A percentile compares a stretch with the other conserved stretches of the same genome.
Evolutionary conservation across 139 green algal species (phyloP).

Genomic region (Chara braunii): DNA sequence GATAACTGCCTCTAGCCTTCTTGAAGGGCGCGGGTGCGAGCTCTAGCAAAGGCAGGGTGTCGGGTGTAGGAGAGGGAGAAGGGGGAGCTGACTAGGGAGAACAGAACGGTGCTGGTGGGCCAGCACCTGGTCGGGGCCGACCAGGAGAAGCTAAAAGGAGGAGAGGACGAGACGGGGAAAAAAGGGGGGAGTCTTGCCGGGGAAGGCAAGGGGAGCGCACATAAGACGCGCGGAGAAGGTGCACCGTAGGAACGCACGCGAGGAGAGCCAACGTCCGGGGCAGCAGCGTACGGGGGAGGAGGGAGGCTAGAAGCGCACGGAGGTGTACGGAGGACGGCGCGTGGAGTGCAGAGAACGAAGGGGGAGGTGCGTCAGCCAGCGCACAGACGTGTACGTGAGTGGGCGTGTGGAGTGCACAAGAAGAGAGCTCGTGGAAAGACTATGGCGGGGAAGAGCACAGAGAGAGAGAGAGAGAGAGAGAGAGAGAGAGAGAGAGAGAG

Average conservation of each 20-base stretch:
- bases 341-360: neutral
- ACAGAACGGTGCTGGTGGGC: too few relatives aligned
- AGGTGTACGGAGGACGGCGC: neutral
- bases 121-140: too few relatives aligned
- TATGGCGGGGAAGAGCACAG: neutral
- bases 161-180: neutral
- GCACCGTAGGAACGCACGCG: neutral
- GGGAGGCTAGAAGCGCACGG: neutral
- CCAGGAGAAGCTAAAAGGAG: neutral
- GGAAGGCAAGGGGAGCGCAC: neutral
- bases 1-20: too few relatives aligned
- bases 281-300: neutral
- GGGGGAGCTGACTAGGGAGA: too few relatives aligned
- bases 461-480: neutral
- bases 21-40: too few relatives aligned
- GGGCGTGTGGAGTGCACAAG: neutral
- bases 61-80: too few relatives aligned
- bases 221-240: neutral
- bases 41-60: too few relatives aligned
- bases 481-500: neutral
- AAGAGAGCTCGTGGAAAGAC: neutral
- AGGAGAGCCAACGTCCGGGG: neutral
- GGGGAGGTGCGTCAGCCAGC: neutral
- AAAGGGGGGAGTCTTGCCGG: neutral
- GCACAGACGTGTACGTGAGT: neutral